Evolutionary conservation across 2,329 filamentous ascomycete genomes (phyloP).

Genomic region (Colletotrichum viniferum): DNA sequence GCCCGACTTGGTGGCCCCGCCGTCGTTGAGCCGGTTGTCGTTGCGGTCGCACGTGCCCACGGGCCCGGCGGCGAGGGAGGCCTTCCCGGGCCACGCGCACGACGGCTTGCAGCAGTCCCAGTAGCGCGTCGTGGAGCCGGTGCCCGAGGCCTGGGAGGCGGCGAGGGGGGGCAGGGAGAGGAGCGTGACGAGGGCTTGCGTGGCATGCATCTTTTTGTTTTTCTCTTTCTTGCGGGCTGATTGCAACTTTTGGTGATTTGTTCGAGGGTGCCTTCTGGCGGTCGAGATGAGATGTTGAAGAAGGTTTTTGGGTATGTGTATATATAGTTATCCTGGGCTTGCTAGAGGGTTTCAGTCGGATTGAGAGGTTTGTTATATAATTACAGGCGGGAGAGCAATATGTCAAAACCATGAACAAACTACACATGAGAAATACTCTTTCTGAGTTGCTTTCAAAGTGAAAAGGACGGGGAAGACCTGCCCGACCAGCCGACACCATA

Average conservation of each 20-base stretch:
- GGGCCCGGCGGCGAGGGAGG: conserved; percentile 36
- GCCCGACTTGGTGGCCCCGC: conserved; percentile 32
- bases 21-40: conserved; percentile 52
- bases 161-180: conserved; percentile 23
- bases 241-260: no score
- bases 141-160: conserved; percentile 28
- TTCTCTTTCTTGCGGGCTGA: no score
- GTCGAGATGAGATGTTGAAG: neutral
- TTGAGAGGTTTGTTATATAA: neutral
- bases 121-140: conserved; percentile 38
- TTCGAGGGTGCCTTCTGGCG: neutral
- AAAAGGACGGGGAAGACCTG: neutral
- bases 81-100: conserved; percentile 58
- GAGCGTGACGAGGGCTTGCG: conserved; percentile 21
- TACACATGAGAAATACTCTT: neutral
- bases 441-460: neutral
- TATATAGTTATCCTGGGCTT: neutral
- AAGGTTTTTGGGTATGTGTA: neutral
- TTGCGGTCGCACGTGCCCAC: conserved; percentile 52
- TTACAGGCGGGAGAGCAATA: neutral
- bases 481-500: neutral
- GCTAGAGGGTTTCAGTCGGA: neutral
- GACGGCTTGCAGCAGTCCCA: conserved; percentile 66
- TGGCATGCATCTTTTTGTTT: neutral
- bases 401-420: neutral